phyloP scores from a whole-genome alignment of 106 monocot genomes.

The Iris macrosiphon region DNA sequence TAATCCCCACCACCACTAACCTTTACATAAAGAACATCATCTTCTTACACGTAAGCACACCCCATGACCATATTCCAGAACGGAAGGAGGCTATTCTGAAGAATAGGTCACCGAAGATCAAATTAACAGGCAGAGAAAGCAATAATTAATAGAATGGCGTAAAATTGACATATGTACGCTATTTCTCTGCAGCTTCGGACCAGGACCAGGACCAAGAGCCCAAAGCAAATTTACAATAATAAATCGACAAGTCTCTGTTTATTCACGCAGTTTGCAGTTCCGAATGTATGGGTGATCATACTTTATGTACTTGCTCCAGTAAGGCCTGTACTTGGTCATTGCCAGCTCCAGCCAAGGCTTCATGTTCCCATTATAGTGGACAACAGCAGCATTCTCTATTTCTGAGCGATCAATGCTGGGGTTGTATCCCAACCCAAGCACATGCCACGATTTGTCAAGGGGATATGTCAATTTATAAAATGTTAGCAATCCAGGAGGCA shows the following conservation, averaged over 20 bases:
- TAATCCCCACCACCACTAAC: too few relatives aligned
- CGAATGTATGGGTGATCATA: conserved; percentile 21
- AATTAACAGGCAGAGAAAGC: too few relatives aligned
- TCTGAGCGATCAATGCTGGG: conserved; percentile 38
- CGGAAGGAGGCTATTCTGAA: too few relatives aligned
- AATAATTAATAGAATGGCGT: too few relatives aligned
- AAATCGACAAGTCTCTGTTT: neutral
- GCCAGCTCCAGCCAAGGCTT: conserved; percentile 44
- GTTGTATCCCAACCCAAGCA: conserved; percentile 38
- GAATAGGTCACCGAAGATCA: too few relatives aligned
- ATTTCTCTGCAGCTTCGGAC: too few relatives aligned
- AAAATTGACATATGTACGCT: too few relatives aligned
- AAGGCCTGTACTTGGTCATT: conserved; percentile 32
- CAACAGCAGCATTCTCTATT: conserved; percentile 38
- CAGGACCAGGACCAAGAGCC: too few relatives aligned
- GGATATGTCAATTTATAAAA: conserved; percentile 33
- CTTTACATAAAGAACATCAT: too few relatives aligned
- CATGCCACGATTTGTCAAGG: conserved; percentile 46
- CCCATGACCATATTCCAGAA: too few relatives aligned
- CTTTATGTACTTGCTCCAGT: conserved; percentile 41
- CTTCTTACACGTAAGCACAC: too few relatives aligned
- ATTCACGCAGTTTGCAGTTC: conserved; percentile 19
- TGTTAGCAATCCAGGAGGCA: conserved; percentile 33
- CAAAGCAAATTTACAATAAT: too few relatives aligned
- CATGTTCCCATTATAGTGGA: conserved; percentile 43